Evolutionary conservation across 1,284 basidiomycete genomes (phyloP).

Genomic region (Marasmius tenuissimus): DNA sequence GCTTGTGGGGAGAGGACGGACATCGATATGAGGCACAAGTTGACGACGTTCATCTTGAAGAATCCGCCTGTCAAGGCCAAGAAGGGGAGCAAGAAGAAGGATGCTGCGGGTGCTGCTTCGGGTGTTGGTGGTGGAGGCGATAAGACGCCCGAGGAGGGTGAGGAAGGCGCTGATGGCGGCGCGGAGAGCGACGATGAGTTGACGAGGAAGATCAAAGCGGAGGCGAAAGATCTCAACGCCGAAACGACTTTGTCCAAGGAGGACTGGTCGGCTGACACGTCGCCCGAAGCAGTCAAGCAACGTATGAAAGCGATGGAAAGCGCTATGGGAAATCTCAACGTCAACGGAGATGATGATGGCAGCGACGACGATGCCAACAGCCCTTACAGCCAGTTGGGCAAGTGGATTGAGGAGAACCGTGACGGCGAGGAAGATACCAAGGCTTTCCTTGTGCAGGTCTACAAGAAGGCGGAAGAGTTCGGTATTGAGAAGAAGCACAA

Average conservation of each 20-base stretch:
- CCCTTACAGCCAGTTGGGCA: slow-evolving; percentile 83
- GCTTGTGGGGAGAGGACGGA: slow-evolving; percentile 92
- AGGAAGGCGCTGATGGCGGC: slow-evolving; percentile 37
- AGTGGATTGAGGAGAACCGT: slow-evolving; percentile 85
- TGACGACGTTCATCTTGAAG: slow-evolving; percentile 96
- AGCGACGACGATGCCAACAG: slow-evolving; percentile 87
- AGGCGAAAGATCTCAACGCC: slow-evolving; percentile 75
- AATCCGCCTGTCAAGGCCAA: slow-evolving; percentile 91
- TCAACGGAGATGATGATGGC: slow-evolving; percentile 72
- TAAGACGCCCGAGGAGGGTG: slow-evolving; percentile 34
- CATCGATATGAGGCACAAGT: slow-evolving; percentile 97
- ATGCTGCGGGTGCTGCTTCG: slow-evolving; percentile 48
- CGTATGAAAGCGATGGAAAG: slow-evolving; percentile 81
- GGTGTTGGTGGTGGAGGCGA: slow-evolving; percentile 52
- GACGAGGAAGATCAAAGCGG: slow-evolving; percentile 81
- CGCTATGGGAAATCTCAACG: slow-evolving; percentile 54
- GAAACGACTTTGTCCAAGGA: slow-evolving; percentile 66
- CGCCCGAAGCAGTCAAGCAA: slow-evolving; percentile 87
- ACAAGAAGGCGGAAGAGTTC: slow-evolving; percentile 89
- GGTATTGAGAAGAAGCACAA: slow-evolving; percentile 97
- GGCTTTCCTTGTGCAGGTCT: slow-evolving; percentile 65
- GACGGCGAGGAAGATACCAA: slow-evolving; percentile 48
- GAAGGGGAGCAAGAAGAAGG: slow-evolving; percentile 71
- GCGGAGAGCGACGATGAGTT: slow-evolving; percentile 79
- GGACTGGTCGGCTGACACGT: slow-evolving; percentile 91